Conservation (phyloP, 768 basidiomycete species). For the Saitozyma podzolica region DNA sequence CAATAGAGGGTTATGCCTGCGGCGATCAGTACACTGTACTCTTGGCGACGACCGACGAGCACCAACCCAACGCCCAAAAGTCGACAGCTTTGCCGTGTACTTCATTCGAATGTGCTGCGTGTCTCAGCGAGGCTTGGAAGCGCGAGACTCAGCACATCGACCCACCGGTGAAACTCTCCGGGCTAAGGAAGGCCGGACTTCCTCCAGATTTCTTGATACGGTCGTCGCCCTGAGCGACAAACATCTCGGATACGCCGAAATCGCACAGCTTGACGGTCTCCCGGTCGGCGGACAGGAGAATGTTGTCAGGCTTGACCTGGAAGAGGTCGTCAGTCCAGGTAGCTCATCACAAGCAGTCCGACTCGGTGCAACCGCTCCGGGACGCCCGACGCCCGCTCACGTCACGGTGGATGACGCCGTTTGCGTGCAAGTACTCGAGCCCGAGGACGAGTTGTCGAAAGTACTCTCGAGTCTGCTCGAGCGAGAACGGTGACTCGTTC, state of each 20-base stretch:
- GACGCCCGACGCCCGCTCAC: conserved; percentile 28
- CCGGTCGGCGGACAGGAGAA: conserved; percentile 46
- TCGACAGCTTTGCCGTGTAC: conserved; percentile 50
- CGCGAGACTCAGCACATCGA: not conserved
- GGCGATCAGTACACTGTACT: not conserved
- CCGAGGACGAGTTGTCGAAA: conserved; percentile 51
- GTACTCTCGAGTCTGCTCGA: conserved; percentile 41
- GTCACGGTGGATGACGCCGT: conserved; percentile 52
- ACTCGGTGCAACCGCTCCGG: not conserved
- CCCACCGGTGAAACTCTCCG: conserved; percentile 46
- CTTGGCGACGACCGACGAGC: not conserved
- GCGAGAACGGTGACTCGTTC: conserved; percentile 27
- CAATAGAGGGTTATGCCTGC: conserved; percentile 52
- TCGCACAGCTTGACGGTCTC: conserved; percentile 52
- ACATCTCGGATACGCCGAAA: conserved; percentile 54
- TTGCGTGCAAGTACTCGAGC: conserved; percentile 52
- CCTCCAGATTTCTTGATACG: conserved; percentile 50
- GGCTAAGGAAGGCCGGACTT: conserved; percentile 53
- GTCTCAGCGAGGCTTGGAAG: not conserved
- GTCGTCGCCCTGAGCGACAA: conserved; percentile 46
- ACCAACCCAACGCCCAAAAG: conserved; percentile 50
- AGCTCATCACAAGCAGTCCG: not conserved
- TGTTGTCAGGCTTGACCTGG: conserved; percentile 53
- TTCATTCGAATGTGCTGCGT: conserved; percentile 33
- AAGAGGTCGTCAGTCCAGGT: conserved; percentile 3